Evolutionary conservation across 306 rosid genomes (phyloP), one percentile per base, ranked within the genome.

Genomic region (Cicer chorassanicum): DNA sequence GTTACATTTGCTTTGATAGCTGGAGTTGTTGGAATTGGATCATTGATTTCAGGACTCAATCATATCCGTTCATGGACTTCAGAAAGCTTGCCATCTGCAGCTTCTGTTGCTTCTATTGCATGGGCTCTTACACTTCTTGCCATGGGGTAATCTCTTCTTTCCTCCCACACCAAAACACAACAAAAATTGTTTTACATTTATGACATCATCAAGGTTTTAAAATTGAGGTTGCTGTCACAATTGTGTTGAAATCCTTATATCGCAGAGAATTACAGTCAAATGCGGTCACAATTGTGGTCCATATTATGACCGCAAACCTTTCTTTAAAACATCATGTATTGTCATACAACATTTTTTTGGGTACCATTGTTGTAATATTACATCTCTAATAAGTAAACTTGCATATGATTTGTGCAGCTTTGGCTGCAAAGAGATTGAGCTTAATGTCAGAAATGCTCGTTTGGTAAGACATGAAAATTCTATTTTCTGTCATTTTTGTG

Each of bases 121-220:
- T 94, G 99, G 99, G 61, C 93, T 43, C 95, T 92, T 66, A 94
- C 99, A 1, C 66, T 92, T 61, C 96, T 92, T 78, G 99, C 99
- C 79, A 90, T 90, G 96, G 96, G 99, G 97, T 94, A 88, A 74
- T 44, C 54, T 68, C 15, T 12, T 55, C 19, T 19, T 19, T 39
- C 64, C 38, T 59, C 1, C 8, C 42, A 9, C 21, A 19, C 21
- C 21, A 19, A 19, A 19, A 19, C 21, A 19, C 36, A 29, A 29
- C 36, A 29, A 29, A 29, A 29, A 3, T 29, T 29, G 36, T 29
- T 10, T 21, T 21, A 0, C 15, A 57, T 57, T 57, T 6, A 57
- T 57, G 6, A 21, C 19, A 24, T 57, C 64, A 57, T 21, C 62
- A 24, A 56, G 39, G 14, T 21, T 56, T n/a, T 29, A 29, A 6